Evolutionary conservation across 2,329 filamentous ascomycete species (phyloP).

Genomic region (Alternaria conjuncta): DNA sequence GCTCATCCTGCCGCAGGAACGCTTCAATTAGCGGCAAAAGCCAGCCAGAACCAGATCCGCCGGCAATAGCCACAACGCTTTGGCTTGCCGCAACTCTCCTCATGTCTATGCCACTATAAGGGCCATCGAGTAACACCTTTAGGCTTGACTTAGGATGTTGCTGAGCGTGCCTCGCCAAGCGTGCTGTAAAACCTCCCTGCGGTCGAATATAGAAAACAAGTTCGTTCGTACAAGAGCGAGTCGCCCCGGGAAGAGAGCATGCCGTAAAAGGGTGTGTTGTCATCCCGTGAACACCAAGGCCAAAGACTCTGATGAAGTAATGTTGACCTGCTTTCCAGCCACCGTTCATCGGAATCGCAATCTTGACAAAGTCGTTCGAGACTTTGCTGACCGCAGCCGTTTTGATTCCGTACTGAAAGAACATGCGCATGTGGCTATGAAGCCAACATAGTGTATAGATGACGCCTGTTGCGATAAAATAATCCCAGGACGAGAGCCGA

Average conservation of each 20-base stretch:
- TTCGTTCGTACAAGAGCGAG: conserved; percentile 27
- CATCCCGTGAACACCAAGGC: conserved; percentile 51
- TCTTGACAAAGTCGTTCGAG: conserved; percentile 26
- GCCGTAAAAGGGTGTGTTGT: conserved; percentile 64
- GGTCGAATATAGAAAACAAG: conserved; percentile 63
- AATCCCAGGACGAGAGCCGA: conserved; percentile 56
- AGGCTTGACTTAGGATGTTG: conserved; percentile 36
- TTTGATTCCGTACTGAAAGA: conserved; percentile 58
- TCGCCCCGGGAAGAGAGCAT: conserved; percentile 53
- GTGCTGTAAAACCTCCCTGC: conserved; percentile 57
- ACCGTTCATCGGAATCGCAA: conserved; percentile 39
- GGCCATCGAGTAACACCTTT: conserved; percentile 63
- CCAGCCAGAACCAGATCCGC: conserved; percentile 64
- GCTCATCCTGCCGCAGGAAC: conserved; percentile 9
- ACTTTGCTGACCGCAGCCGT: conserved; percentile 51
- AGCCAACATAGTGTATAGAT: conserved; percentile 59
- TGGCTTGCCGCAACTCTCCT: conserved; percentile 43
- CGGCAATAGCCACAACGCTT: conserved; percentile 57
- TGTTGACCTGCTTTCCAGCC: conserved; percentile 63
- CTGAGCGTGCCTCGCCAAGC: conserved; percentile 37
- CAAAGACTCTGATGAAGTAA: conserved; percentile 61
- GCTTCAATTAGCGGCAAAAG: conserved; percentile 57
- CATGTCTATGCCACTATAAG: conserved; percentile 61
- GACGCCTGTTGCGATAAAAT: conserved; percentile 64
- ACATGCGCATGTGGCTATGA: conserved; percentile 56